These are phyloP conservation scores for Osmanthus fragrans DNA, from an alignment of 257 asterid genomes.

Conservation along the genomic window DNA sequence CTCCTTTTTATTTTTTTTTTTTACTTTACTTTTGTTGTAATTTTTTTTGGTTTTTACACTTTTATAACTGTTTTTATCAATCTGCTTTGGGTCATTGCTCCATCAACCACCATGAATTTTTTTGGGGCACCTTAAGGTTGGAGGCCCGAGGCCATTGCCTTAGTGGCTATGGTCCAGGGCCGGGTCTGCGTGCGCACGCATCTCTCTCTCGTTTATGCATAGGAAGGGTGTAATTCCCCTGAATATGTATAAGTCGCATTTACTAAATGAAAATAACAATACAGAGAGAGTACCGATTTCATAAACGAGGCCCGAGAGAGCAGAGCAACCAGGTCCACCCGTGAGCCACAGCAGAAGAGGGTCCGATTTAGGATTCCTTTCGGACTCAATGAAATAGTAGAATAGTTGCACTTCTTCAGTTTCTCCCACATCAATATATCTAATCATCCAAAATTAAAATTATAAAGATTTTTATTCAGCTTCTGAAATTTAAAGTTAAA, in stretches of 20 bases:
- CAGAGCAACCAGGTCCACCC: constrained; percentile 32
- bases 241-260: too few relatives aligned
- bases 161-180: too few relatives aligned
- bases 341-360: constrained; percentile 23
- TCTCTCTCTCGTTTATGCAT: too few relatives aligned
- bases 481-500: background rate
- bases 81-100: too few relatives aligned
- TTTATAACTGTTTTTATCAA: too few relatives aligned
- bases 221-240: too few relatives aligned
- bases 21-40: background rate
- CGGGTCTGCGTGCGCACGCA: too few relatives aligned
- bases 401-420: constrained; percentile 22
- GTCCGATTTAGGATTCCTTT: constrained; percentile 12
- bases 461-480: background rate
- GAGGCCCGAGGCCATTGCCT: too few relatives aligned
- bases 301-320: constrained; percentile 12
- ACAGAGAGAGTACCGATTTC: constrained; percentile 19
- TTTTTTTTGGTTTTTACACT: background rate
- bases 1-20: background rate
- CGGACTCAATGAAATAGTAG: constrained; percentile 22
- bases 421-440: constrained; percentile 27
- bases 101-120: too few relatives aligned
- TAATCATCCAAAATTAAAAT: background rate
- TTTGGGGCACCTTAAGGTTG: too few relatives aligned
- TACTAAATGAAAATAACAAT: background rate